phyloP scores from a whole-genome alignment of 2,329 filamentous ascomycete species.

The Simplicillium sp. region DNA sequence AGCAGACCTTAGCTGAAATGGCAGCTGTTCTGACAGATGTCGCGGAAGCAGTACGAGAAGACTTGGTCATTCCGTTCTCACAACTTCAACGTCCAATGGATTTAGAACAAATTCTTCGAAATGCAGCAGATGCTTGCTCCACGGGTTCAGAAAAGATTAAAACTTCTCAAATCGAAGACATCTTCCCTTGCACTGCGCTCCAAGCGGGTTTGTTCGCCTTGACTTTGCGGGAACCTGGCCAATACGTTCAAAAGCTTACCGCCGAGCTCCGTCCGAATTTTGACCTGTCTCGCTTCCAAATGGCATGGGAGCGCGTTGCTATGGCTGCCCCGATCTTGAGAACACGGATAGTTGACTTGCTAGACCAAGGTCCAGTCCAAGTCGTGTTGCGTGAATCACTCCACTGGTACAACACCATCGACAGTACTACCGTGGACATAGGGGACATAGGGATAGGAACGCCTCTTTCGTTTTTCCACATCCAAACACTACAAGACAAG shows the following conservation, averaged over 20 bases:
- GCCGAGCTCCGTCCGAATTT: constrained; percentile 10
- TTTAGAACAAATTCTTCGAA: too few species aligned
- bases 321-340: constrained; percentile 3
- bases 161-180: constrained; percentile 7
- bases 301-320: constrained; percentile 13
- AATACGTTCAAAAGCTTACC: constrained; percentile 20
- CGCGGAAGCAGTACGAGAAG: too few species aligned
- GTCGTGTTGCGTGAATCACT: constrained; percentile 5
- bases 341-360: constrained; percentile 5
- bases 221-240: constrained; percentile 16
- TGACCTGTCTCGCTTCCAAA: constrained; percentile 13
- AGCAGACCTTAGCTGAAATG: background rate
- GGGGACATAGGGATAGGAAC: constrained; percentile 1
- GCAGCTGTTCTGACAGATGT: too few species aligned
- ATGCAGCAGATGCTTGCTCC: too few species aligned
- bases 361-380: constrained; percentile 2
- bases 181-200: constrained; percentile 6
- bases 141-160: too few species aligned
- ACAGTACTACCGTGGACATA: background rate
- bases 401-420: constrained; percentile 1
- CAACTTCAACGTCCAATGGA: too few species aligned
- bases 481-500: constrained; percentile 1
- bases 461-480: background rate
- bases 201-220: constrained; percentile 22
- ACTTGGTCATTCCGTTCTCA: too few species aligned